Evolutionary conservation across 495 filamentous ascomycete genomes (phyloP).

Genomic region (Amniculicola lignicola): DNA sequence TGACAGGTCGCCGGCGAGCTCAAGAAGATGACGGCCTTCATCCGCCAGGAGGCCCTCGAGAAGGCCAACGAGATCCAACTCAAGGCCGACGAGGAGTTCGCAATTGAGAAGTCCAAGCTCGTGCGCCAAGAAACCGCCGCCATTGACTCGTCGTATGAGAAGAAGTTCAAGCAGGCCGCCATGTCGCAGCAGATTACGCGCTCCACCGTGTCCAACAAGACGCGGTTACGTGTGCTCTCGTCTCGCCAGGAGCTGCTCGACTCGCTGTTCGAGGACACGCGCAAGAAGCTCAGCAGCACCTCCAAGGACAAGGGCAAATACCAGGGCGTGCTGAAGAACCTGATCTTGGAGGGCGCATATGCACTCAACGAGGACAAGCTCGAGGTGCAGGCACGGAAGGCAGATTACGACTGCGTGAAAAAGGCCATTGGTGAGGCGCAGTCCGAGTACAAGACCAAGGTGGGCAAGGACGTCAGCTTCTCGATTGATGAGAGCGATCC

Average conservation of each 20-base stretch:
- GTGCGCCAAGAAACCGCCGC: slow-evolving; percentile 87
- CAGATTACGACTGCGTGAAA: slow-evolving; percentile 68
- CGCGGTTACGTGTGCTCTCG: slow-evolving; percentile 78
- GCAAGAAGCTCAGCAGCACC: slow-evolving; percentile 60
- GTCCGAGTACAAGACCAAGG: slow-evolving; percentile 75
- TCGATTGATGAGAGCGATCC: slow-evolving; percentile 75
- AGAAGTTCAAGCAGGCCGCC: slow-evolving; percentile 95
- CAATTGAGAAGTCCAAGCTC: slow-evolving; percentile 97
- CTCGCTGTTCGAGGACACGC: slow-evolving; percentile 78
- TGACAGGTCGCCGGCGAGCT: slow-evolving; percentile 86
- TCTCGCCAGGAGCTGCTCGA: slow-evolving; percentile 88
- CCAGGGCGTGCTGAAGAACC: slow-evolving; percentile 65
- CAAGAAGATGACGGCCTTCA: slow-evolving; percentile 99
- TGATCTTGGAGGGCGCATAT: slow-evolving; percentile 89
- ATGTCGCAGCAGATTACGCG: slow-evolving; percentile 97
- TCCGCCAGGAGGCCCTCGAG: slow-evolving; percentile 94
- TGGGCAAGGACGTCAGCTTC: slow-evolving; percentile 60
- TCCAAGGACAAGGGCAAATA: slow-evolving; percentile 70
- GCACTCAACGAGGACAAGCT: slow-evolving; percentile 77
- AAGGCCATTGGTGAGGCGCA: slow-evolving; percentile 71
- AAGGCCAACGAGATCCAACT: slow-evolving; percentile 95
- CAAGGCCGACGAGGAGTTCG: slow-evolving; percentile 97
- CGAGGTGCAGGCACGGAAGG: slow-evolving; percentile 68
- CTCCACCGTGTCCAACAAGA: slow-evolving; percentile 92
- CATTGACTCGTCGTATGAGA: slow-evolving; percentile 90